Evolutionary conservation across 176 grass and related monocot genomes (phyloP).

Genomic region (Triticum dicoccoides): DNA sequence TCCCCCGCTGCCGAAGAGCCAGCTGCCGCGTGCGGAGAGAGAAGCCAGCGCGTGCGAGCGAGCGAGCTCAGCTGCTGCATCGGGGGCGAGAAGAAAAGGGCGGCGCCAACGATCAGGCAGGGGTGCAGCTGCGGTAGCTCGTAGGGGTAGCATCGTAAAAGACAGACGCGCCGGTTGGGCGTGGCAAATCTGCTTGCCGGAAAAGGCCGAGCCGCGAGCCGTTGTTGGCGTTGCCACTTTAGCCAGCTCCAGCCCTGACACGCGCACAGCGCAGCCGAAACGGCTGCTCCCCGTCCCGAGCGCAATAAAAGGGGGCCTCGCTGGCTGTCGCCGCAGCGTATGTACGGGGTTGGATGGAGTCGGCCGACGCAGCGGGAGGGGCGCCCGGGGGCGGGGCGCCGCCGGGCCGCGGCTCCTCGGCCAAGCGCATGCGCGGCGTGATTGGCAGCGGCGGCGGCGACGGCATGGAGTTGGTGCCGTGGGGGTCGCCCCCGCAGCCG

Average conservation of each 20-base stretch:
- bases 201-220: neutral
- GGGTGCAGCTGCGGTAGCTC: no score
- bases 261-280: neutral
- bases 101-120: neutral
- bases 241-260: neutral
- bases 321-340: slow-evolving; percentile 12
- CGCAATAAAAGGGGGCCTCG: slow-evolving; percentile 13
- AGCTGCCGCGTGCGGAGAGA: slow-evolving; percentile 16
- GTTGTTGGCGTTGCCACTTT: neutral
- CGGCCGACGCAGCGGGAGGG: slow-evolving; percentile 9
- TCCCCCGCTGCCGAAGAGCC: neutral
- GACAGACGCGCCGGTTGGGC: neutral
- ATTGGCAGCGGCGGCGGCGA: neutral
- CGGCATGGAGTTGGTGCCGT: neutral
- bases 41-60: neutral
- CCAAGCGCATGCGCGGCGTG: slow-evolving; percentile 49
- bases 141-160: slow-evolving; percentile 18
- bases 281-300: neutral
- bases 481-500: slow-evolving; percentile 25
- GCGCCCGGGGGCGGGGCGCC: slow-evolving; percentile 2
- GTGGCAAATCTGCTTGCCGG: slow-evolving; percentile 11
- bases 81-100: neutral
- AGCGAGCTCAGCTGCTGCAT: no score
- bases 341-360: slow-evolving; percentile 30
- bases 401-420: neutral